These are phyloP conservation scores for Stygiomarasmius scandens DNA, from an alignment of 1,284 basidiomycete genomes.

Conservation along the genomic window DNA sequence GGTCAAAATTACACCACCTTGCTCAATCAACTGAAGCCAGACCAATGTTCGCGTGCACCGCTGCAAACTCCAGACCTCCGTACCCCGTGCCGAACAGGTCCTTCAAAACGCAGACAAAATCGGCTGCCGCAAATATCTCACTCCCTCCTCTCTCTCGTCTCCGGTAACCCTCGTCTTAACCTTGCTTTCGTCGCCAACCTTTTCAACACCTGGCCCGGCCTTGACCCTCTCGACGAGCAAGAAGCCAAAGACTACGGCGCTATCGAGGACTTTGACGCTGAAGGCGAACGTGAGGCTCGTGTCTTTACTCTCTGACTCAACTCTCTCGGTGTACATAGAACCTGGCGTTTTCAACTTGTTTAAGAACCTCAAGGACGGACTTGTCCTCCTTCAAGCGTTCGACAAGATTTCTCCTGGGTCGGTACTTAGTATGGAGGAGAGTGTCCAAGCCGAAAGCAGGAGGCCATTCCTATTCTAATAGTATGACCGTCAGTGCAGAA, in stretches of 20 bases:
- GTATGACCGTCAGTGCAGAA: conserved; percentile 32
- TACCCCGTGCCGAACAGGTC: conserved; percentile 83
- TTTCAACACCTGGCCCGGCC: conserved; percentile 96
- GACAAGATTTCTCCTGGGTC: conserved; percentile 93
- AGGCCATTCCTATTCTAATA: conserved; percentile 24
- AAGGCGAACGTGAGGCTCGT: conserved; percentile 96
- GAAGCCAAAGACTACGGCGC: conserved; percentile 82
- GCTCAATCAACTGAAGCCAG: conserved; percentile 93
- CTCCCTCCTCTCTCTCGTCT: conserved; percentile 76
- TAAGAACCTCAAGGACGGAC: conserved; percentile 92
- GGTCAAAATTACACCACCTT: conserved; percentile 98
- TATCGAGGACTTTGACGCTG: conserved; percentile 97
- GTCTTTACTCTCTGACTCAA: conserved; percentile 99
- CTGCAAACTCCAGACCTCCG: conserved; percentile 85
- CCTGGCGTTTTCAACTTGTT: conserved; percentile 97
- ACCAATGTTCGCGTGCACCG: conserved; percentile 90
- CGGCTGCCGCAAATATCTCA: not conserved
- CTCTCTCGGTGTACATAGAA: conserved; percentile 92
- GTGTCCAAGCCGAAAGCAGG: conserved; percentile 88
- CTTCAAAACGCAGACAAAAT: conserved; percentile 10
- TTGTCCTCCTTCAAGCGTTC: conserved; percentile 92
- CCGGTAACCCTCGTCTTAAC: conserved; percentile 99
- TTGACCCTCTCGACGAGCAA: conserved; percentile 91
- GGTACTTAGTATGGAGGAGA: conserved; percentile 91
- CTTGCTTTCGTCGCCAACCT: conserved; percentile 98